Evolutionary conservation across 441 rosid genomes (phyloP), one percentile per base, ranked within the genome.

Genomic region (Erodium chrysanthum): DNA sequence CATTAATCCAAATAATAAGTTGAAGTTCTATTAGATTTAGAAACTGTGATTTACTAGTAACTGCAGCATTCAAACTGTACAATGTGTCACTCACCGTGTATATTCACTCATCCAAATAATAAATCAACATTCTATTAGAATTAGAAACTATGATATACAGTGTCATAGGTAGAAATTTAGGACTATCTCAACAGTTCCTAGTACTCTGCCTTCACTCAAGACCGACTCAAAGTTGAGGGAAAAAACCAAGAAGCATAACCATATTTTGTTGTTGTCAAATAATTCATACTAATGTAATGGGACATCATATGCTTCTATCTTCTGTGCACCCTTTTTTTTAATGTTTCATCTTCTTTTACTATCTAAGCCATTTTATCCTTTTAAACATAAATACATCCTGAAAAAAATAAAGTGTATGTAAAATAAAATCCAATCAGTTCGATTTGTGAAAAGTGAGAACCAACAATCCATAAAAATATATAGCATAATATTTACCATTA

Each of bases 401-500:
- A 54, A 54, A 15, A 9, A 54, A 54, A 25, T 18, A 33, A 7
- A 18, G 44, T 33, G 40, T 0, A 4, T 15, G 29, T 27, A 21
- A 52, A 37, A 23, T 44, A 8, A 35, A 64, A 66, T 66, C 44
- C 21, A 58, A 71, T 50, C 40, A 33, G 40, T 33, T 33, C 12
- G 56, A 66, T 58, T 42, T 11, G 21, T 40, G 56, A 62, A 31
- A 59, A 50, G 54, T 40, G 56, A 62, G 23, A 59, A 50, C 46
- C 66, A 42, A 54, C 37, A 27, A 61, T 59, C 35, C 66, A 7
- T 54, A 0, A 23, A 60, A 58, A 59, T 18, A 12, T 68, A 50
- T 50, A 21, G 8, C 18, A 46, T 61, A 48, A 17, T 44, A 44
- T 60, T 78, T 88, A 95, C 99, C 98, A 71, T 88, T 92, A 63